Conservation (phyloP, 2,329 filamentous ascomycete genomes). For the Aspergillus quadricinctus region DNA sequence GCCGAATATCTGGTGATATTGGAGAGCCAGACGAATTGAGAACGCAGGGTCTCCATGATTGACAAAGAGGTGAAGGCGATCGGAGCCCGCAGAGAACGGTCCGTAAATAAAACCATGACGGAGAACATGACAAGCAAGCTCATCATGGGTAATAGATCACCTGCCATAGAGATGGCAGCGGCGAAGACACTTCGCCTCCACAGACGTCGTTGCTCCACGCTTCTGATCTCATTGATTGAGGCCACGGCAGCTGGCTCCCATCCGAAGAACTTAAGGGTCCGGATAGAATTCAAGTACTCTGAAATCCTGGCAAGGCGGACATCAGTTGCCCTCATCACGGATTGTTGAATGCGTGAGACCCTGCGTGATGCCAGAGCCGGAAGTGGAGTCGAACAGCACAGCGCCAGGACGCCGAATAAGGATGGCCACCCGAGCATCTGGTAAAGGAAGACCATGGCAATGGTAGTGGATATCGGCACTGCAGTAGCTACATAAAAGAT, state of each 20-base stretch:
- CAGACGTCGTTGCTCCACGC: constrained; percentile 51
- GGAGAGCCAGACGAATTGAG: constrained; percentile 50
- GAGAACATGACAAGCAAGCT: constrained; percentile 53
- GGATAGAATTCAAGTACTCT: constrained; percentile 56
- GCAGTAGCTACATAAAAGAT: constrained; percentile 46
- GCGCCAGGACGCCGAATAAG: constrained; percentile 48
- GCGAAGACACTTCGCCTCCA: constrained; percentile 50
- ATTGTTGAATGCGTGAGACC: constrained; percentile 50
- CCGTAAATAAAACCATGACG: constrained; percentile 47
- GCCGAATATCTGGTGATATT: constrained; percentile 42
- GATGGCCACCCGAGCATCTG: constrained; percentile 54
- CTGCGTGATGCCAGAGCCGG: constrained; percentile 47
- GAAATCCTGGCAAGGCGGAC: constrained; percentile 54
- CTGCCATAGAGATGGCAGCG: constrained; percentile 43
- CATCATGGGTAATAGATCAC: constrained; percentile 51
- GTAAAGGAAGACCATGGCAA: constrained; percentile 52
- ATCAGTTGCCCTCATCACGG: constrained; percentile 55
- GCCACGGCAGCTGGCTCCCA: constrained; percentile 54
- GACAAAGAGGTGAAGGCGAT: constrained; percentile 55
- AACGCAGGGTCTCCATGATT: constrained; percentile 51
- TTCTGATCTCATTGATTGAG: constrained; percentile 49
- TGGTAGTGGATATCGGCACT: constrained; percentile 44
- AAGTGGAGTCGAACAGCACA: constrained; percentile 48
- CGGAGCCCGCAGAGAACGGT: constrained; percentile 50
- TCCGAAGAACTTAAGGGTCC: constrained; percentile 58